Conservation (phyloP, 2,329 filamentous ascomycete species). For the Hansfordia pulvinata region DNA sequence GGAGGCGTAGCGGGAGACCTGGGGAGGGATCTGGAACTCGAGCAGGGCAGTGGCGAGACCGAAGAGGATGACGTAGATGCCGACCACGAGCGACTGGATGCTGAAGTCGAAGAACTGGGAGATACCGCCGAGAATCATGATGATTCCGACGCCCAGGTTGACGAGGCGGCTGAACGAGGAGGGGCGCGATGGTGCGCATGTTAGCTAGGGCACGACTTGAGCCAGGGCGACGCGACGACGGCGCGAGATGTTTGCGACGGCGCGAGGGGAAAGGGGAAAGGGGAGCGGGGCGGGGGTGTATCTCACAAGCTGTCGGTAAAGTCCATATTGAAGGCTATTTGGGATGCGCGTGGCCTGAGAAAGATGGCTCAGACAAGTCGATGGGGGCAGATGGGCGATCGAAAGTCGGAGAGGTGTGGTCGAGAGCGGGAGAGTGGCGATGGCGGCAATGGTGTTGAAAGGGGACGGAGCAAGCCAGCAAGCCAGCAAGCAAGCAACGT, state of each 20-base stretch:
- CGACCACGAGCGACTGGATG: slow-evolving; percentile 64
- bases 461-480: no score
- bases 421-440: no score
- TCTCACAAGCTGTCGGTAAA: slow-evolving; percentile 86
- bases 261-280: no score
- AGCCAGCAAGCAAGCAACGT: no score
- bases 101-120: slow-evolving; percentile 50
- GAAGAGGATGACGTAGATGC: slow-evolving; percentile 81
- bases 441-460: no score
- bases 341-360: not conserved
- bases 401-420: no score
- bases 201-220: no score
- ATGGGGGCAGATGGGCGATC: no score
- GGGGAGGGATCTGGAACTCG: slow-evolving; percentile 91
- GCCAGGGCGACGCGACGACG: no score
- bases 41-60: slow-evolving; percentile 64
- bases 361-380: no score
- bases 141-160: slow-evolving; percentile 75
- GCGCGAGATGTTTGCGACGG: no score
- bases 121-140: slow-evolving; percentile 79
- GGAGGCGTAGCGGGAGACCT: slow-evolving; percentile 83
- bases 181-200: no score
- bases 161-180: slow-evolving; percentile 63
- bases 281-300: slow-evolving; percentile 5
- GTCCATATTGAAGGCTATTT: slow-evolving; percentile 51